phyloP scores from a whole-genome alignment of 345 rosid species.

The Noccaea caerulescens region DNA sequence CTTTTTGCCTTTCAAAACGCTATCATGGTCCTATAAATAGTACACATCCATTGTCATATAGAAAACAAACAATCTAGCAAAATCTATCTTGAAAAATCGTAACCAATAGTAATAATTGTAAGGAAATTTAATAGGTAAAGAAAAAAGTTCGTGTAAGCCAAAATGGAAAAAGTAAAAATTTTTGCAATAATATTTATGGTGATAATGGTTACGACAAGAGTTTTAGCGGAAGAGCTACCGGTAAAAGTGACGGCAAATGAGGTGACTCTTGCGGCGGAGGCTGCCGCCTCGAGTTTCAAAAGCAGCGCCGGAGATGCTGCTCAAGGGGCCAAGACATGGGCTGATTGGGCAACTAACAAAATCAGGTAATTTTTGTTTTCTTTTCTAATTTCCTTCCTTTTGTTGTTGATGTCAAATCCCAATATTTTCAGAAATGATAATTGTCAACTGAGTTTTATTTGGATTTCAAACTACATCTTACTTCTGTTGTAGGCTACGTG shows the following conservation, averaged over 20 bases:
- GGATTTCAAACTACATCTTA: background rate
- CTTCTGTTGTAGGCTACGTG: background rate
- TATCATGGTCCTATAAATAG: constrained; percentile 28
- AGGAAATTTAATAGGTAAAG: constrained; percentile 11
- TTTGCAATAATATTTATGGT: constrained; percentile 27
- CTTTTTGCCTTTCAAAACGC: constrained; percentile 12
- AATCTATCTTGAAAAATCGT: background rate
- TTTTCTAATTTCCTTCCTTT: background rate
- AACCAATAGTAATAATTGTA: constrained; percentile 32
- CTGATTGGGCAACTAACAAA: constrained; percentile 40
- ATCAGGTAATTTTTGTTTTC: constrained; percentile 17
- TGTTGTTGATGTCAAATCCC: background rate
- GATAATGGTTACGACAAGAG: constrained; percentile 24
- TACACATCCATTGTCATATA: constrained; percentile 8
- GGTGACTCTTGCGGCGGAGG: constrained; percentile 43
- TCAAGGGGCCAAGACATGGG: constrained; percentile 46
- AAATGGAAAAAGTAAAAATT: constrained; percentile 31
- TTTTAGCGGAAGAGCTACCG: constrained; percentile 33
- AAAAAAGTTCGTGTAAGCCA: constrained; percentile 8
- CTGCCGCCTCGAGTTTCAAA: constrained; percentile 40
- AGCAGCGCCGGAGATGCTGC: constrained; percentile 45
- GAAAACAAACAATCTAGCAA: constrained; percentile 9
- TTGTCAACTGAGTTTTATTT: background rate
- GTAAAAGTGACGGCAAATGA: constrained; percentile 22
- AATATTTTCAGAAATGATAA: background rate